These are phyloP conservation scores for Phytophthora pluvialis DNA, from an alignment of 352 stramenopile species.

Conservation along the genomic window DNA sequence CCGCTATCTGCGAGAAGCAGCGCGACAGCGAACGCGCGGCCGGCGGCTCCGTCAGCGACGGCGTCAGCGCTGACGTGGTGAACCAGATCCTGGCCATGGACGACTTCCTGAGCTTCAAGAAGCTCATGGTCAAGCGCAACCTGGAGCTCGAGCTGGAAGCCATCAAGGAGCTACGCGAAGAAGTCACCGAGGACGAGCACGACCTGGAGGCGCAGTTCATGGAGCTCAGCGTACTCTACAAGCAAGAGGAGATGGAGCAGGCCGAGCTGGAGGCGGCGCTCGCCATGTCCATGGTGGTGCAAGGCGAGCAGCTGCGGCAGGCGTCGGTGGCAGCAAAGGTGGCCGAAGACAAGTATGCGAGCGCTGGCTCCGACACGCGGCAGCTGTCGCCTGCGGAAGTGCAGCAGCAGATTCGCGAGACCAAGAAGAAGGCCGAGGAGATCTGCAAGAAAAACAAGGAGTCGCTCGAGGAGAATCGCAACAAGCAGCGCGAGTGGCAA, in stretches of 20 bases:
- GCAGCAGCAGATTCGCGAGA: constrained; percentile 63
- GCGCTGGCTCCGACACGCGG: constrained; percentile 31
- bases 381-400: constrained; percentile 58
- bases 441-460: constrained; percentile 81
- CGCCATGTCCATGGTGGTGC: constrained; percentile 78
- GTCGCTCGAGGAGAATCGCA: constrained; percentile 72
- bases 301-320: constrained; percentile 71
- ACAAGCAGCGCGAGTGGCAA: constrained; percentile 74
- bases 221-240: constrained; percentile 87
- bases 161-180: constrained; percentile 79
- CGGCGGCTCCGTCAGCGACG: constrained; percentile 25
- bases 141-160: constrained; percentile 91
- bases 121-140: constrained; percentile 93
- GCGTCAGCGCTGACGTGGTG: constrained; percentile 78
- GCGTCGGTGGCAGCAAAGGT: constrained; percentile 58
- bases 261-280: constrained; percentile 79
- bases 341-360: constrained; percentile 70
- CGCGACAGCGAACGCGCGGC: constrained; percentile 47
- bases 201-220: constrained; percentile 76
- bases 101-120: constrained; percentile 93
- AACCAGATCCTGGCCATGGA: constrained; percentile 91
- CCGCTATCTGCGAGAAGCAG: constrained; percentile 78
- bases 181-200: constrained; percentile 42
- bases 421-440: constrained; percentile 75
- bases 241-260: constrained; percentile 88